Base-by-base conservation (phyloP, 140 eudicot genomes). In the Ambrosia hybrid region DNA sequence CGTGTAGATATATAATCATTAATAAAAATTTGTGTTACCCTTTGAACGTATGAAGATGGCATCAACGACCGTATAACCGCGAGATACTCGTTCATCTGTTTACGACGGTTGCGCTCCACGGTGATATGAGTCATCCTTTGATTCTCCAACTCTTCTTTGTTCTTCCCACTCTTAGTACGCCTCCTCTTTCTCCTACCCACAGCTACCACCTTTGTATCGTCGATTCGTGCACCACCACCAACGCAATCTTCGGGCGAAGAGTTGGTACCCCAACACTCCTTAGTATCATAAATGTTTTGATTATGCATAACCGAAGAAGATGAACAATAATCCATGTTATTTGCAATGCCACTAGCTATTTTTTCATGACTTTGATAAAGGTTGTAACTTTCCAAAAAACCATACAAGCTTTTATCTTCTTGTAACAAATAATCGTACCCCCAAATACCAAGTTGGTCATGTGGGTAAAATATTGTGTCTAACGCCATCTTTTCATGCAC, bases 71-170 rank as follows among this genome's bases (percentile, higher is more conserved):
- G 84, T 41, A 90, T 83, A 14, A 73, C 75, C 3, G 97, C 88
- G 7, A 90, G 92, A 62, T 90, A 90, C 46, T 87, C 92, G 15
- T 90, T 90, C 97, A 90, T 90, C 78, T 90, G 97, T 65, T 83
- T 85, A 46, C 97, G 81, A 9, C 97, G 91, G 26, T 90, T 90
- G n/a, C 97, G 76, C 77, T 90, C 97, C 16, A 90, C 95, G 5
- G 95, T 87, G 37, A 90, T 90, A 74, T 90, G 97, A 69, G 97
- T 90, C 97, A 87, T 90, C 80, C 97, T 79, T 64, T 90, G 97
- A 73, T 61, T 90, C 87, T 90, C 92, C 72, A 83, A 6, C 6
- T 83, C 87, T 67, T 83, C 80, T 71, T 79, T 79, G 57, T 79
- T 82, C 76, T 81, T 81, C 8, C 79, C 67, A 67, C 64, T 76